phyloP scores from a whole-genome alignment of 495 filamentous ascomycete species.

The Rhypophila decipiens region DNA sequence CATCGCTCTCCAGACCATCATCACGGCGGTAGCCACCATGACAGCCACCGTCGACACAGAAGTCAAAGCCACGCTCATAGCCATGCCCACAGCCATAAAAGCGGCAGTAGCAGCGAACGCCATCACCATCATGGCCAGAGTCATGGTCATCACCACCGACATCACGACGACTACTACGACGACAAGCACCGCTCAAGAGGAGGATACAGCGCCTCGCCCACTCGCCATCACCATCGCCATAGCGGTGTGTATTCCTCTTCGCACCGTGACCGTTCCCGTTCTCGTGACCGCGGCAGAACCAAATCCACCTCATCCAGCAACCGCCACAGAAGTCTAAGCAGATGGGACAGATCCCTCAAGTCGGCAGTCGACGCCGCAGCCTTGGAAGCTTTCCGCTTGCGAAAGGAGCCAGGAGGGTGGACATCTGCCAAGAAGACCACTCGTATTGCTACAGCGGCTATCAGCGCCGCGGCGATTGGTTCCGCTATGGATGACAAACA shows the following conservation, averaged over 20 bases:
- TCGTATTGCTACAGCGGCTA: constrained; percentile 39
- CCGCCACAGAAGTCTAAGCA: neutral
- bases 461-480: constrained; percentile 34
- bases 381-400: constrained; percentile 35
- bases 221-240: too few species aligned
- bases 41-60: neutral
- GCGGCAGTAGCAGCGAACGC: too few species aligned
- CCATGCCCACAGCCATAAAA: too few species aligned
- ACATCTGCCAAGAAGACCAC: constrained; percentile 28
- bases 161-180: too few species aligned
- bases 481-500: constrained; percentile 22
- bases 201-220: too few species aligned
- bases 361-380: constrained; percentile 36
- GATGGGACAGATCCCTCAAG: constrained; percentile 7
- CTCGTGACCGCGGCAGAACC: too few species aligned
- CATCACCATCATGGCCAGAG: too few species aligned
- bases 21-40: neutral
- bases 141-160: too few species aligned
- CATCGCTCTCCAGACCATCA: constrained; percentile 7
- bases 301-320: too few species aligned
- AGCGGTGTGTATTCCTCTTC: too few species aligned
- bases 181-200: too few species aligned
- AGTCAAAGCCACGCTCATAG: neutral
- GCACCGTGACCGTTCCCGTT: too few species aligned
- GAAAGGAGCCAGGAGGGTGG: constrained; percentile 38